Evolutionary conservation across 306 rosid species (phyloP).

Genomic region (Begonia peltatifolia): DNA sequence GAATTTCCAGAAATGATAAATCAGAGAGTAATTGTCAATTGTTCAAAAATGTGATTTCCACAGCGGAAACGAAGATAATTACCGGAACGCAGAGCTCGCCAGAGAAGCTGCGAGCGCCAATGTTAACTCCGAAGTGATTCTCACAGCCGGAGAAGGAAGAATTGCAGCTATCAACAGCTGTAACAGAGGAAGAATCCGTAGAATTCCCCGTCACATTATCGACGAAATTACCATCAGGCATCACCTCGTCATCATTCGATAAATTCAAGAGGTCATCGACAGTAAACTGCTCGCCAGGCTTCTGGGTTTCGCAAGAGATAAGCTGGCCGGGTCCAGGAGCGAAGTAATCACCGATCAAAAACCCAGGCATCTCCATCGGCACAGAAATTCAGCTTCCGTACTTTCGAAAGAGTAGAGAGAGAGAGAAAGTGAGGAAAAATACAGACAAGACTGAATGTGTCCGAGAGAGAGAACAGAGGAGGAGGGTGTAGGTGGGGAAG

Average conservation of each 20-base stretch:
- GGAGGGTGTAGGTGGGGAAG: slow-evolving; percentile 12
- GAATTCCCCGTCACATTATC: slow-evolving; percentile 42
- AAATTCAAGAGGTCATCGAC: slow-evolving; percentile 79
- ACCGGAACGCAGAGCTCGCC: slow-evolving; percentile 62
- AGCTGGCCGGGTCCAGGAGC: slow-evolving; percentile 22
- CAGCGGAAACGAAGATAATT: neutral
- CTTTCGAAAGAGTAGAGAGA: slow-evolving; percentile 16
- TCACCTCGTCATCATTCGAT: slow-evolving; percentile 43
- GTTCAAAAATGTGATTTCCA: too few relatives aligned
- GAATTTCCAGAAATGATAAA: neutral
- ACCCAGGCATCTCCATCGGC: slow-evolving; percentile 57
- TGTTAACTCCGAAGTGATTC: slow-evolving; percentile 18
- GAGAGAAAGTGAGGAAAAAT: slow-evolving; percentile 11
- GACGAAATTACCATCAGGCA: slow-evolving; percentile 26
- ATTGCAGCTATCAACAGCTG: slow-evolving; percentile 41
- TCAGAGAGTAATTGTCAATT: neutral
- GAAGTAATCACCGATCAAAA: slow-evolving; percentile 45
- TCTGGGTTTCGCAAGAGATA: slow-evolving; percentile 39
- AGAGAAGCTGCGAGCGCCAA: slow-evolving; percentile 26
- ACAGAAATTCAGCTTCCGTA: slow-evolving; percentile 12
- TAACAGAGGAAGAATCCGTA: slow-evolving; percentile 34
- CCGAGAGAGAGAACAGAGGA: slow-evolving; percentile 2
- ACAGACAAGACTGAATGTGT: too few relatives aligned
- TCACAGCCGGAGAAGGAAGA: slow-evolving; percentile 31
- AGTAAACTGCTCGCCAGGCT: slow-evolving; percentile 48